A percentile compares a stretch with the other conserved stretches of the same genome.
Evolutionary conservation across 2,329 filamentous ascomycete genomes (phyloP).

Genomic region (Fusarium caatingaense): DNA sequence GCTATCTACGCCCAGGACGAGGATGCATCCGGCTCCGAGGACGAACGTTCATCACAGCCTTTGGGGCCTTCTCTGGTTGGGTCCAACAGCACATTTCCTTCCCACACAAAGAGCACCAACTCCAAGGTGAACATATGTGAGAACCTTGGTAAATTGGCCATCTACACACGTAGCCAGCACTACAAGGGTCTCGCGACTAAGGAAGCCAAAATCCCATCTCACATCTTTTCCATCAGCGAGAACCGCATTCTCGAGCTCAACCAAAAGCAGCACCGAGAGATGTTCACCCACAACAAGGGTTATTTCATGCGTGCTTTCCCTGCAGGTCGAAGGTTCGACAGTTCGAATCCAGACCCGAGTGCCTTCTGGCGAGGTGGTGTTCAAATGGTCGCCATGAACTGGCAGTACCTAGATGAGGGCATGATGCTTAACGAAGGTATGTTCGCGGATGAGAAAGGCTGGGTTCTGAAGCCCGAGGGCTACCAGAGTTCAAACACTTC

Average conservation of each 20-base stretch:
- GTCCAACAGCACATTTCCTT: slow-evolving; percentile 17
- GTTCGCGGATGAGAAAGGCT: slow-evolving; percentile 88
- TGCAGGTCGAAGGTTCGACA: slow-evolving; percentile 79
- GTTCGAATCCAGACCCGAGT: slow-evolving; percentile 94
- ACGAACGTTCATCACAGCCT: slow-evolving; percentile 50
- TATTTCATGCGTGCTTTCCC: slow-evolving; percentile 95
- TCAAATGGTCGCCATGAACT: slow-evolving; percentile 98
- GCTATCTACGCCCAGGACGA: slow-evolving; percentile 50
- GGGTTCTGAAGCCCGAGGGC: slow-evolving; percentile 84
- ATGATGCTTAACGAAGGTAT: slow-evolving; percentile 98
- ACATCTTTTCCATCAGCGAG: slow-evolving; percentile 92
- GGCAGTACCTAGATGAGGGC: slow-evolving; percentile 92
- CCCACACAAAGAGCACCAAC: slow-evolving; percentile 55
- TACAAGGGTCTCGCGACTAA: slow-evolving; percentile 79
- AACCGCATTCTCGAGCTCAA: slow-evolving; percentile 72
- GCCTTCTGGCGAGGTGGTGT: slow-evolving; percentile 93
- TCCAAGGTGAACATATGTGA: slow-evolving; percentile 74
- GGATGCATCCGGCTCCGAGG: slow-evolving; percentile 57
- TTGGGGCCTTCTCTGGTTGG: slow-evolving; percentile 27
- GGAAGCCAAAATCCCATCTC: slow-evolving; percentile 66
- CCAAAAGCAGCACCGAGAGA: slow-evolving; percentile 73
- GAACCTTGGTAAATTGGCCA: slow-evolving; percentile 76
- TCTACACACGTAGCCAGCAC: slow-evolving; percentile 89
- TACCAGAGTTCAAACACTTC: slow-evolving; percentile 67
- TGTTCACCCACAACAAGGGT: slow-evolving; percentile 88